Conservation (phyloP, 768 basidiomycete species). For the Hericium erinaceus region DNA sequence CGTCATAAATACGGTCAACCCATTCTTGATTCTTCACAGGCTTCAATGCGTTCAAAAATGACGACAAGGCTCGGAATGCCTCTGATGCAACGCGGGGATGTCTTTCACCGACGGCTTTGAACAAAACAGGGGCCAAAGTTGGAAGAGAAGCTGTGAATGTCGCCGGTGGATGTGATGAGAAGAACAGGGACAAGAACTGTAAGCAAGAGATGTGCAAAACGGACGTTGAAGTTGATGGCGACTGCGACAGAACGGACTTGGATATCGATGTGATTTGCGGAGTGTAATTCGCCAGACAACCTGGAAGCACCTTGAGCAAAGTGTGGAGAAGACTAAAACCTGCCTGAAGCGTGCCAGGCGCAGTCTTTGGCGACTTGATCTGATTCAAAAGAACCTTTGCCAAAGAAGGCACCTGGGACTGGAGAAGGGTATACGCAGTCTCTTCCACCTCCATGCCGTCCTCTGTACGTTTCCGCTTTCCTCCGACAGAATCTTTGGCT, state of each 20-base stretch:
- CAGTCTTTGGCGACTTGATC: conserved; percentile 71
- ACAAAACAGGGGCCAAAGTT: conserved; percentile 61
- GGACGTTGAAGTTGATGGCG: conserved; percentile 69
- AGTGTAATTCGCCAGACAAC: conserved; percentile 67
- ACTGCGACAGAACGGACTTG: conserved; percentile 54
- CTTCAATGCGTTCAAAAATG: conserved; percentile 66
- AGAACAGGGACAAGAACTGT: conserved; percentile 79
- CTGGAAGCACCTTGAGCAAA: conserved; percentile 72
- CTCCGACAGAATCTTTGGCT: conserved; percentile 39
- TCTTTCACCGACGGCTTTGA: conserved; percentile 67
- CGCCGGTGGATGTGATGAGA: conserved; percentile 58
- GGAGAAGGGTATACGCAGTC: conserved; percentile 62
- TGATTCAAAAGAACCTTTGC: conserved; percentile 81
- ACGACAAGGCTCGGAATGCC: conserved; percentile 79
- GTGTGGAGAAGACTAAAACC: conserved; percentile 74
- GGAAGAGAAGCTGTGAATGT: conserved; percentile 55
- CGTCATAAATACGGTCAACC: conserved; percentile 65
- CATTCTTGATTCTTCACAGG: conserved; percentile 59
- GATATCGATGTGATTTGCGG: conserved; percentile 53
- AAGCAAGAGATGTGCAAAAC: conserved; percentile 76
- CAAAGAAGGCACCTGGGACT: conserved; percentile 65
- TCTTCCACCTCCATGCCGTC: conserved; percentile 69
- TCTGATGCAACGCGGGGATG: conserved; percentile 87
- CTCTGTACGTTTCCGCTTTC: conserved; percentile 72
- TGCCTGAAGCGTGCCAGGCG: conserved; percentile 71